phyloP scores from a whole-genome alignment of 2,329 filamentous ascomycete species.

The Meredithiella fracta region DNA sequence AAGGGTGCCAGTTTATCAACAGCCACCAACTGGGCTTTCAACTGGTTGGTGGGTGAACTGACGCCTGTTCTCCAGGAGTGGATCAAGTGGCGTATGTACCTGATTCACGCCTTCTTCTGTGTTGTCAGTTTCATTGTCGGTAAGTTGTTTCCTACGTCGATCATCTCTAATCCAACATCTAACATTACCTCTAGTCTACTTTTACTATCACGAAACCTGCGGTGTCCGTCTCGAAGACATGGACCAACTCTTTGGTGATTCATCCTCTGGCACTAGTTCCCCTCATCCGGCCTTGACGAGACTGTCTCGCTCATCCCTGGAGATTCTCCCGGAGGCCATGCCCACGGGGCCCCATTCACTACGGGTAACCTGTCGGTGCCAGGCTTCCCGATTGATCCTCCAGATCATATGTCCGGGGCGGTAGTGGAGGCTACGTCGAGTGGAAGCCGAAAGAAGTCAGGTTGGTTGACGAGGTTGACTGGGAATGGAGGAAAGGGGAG shows the following conservation, averaged over 20 bases:
- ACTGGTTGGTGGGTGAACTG: slow-evolving; percentile 91
- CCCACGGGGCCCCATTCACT: slow-evolving; percentile 42
- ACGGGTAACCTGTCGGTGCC: slow-evolving; percentile 45
- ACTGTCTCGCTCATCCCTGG: slow-evolving; percentile 65
- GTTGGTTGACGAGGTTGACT: slow-evolving; percentile 32
- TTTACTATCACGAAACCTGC: slow-evolving; percentile 92
- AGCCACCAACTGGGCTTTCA: slow-evolving; percentile 94
- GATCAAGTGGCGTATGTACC: slow-evolving; percentile 87
- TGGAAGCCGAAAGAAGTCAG: slow-evolving; percentile 15
- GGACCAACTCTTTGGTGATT: slow-evolving; percentile 86
- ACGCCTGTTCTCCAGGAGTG: slow-evolving; percentile 83
- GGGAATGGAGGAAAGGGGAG: slow-evolving; percentile 22
- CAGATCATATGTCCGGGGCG: slow-evolving; percentile 35
- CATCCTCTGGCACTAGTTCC: slow-evolving; percentile 67
- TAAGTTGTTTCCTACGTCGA: slow-evolving; percentile 32
- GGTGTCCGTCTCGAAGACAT: slow-evolving; percentile 93
- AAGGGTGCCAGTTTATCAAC: slow-evolving; percentile 95
- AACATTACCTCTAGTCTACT: slow-evolving; percentile 54
- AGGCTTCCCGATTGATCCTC: slow-evolving; percentile 58
- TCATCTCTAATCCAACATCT: not conserved
- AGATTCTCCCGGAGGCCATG: slow-evolving; percentile 46
- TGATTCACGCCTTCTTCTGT: slow-evolving; percentile 94
- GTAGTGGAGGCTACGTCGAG: not conserved
- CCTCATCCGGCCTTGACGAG: slow-evolving; percentile 49
- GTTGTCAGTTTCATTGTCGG: slow-evolving; percentile 88